A percentile compares a stretch with the other conserved stretches of the same genome.
phyloP scores from a whole-genome alignment of 148 eudicot species.

The Limonium bicolor region DNA sequence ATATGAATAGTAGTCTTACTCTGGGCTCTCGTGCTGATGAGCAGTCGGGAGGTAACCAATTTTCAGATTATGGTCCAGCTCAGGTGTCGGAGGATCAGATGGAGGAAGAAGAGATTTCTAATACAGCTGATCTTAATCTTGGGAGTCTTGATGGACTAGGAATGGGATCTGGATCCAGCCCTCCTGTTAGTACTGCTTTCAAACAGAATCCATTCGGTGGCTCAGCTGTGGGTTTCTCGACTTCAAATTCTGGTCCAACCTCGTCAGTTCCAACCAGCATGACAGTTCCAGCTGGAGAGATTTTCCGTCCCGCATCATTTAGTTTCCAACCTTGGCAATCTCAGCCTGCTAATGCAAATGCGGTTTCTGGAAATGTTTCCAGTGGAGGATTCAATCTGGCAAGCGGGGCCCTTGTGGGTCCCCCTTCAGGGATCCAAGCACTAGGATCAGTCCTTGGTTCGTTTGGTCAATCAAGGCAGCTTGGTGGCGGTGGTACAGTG shows the following conservation, averaged over 20 bases:
- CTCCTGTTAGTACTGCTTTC: slow-evolving; percentile 17
- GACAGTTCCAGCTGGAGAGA: slow-evolving; percentile 48
- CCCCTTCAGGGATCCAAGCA: slow-evolving; percentile 78
- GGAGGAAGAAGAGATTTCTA: slow-evolving; percentile 86
- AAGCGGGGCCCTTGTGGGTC: slow-evolving; percentile 37
- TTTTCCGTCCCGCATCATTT: slow-evolving; percentile 86
- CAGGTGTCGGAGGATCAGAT: slow-evolving; percentile 80
- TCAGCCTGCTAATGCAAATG: slow-evolving; percentile 28
- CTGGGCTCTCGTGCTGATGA: slow-evolving; percentile 8
- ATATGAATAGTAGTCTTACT: slow-evolving; percentile 12
- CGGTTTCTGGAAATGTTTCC: slow-evolving; percentile 19
- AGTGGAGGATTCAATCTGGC: slow-evolving; percentile 38
- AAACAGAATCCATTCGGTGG: slow-evolving; percentile 71
- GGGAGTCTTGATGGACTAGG: slow-evolving; percentile 79
- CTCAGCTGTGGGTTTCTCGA: slow-evolving; percentile 13
- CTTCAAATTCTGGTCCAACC: slow-evolving; percentile 6
- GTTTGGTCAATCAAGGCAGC: slow-evolving; percentile 96
- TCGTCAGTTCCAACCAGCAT: slow-evolving; percentile 15
- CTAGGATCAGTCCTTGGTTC: slow-evolving; percentile 90
- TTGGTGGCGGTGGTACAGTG: slow-evolving; percentile 45
- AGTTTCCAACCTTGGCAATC: slow-evolving; percentile 46
- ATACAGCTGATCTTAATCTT: slow-evolving; percentile 28
- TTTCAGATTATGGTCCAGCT: slow-evolving; percentile 5
- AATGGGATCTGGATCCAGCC: slow-evolving; percentile 46
- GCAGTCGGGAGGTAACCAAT: slow-evolving; percentile 13